Evolutionary conservation across 2,329 filamentous ascomycete species (phyloP).

Genomic region (Fusarium nelsonii): DNA sequence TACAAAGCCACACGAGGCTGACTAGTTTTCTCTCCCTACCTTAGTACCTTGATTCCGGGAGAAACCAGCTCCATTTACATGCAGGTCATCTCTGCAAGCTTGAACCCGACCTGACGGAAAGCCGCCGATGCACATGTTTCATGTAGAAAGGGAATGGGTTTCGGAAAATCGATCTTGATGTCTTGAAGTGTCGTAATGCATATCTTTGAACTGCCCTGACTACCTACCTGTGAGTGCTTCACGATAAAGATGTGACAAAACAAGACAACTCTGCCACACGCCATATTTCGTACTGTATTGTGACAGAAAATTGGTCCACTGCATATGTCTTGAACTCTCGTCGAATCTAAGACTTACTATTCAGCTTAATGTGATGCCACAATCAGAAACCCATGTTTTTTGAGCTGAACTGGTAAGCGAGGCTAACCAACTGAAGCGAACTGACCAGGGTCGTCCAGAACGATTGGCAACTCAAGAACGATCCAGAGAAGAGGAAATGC

Average conservation of each 20-base stretch:
- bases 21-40: not conserved
- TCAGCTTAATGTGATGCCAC: not conserved
- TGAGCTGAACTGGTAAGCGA: constrained; percentile 14
- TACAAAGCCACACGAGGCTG: constrained; percentile 35
- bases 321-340: not conserved
- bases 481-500: constrained; percentile 13
- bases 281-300: not conserved
- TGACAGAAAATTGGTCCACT: not conserved
- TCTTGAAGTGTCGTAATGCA: not conserved
- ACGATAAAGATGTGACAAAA: not conserved
- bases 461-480: not conserved
- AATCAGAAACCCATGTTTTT: constrained; percentile 6
- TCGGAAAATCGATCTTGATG: not conserved
- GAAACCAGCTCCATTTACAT: constrained; percentile 10
- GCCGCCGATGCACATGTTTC: constrained; percentile 31
- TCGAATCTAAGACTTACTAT: not conserved
- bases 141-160: constrained; percentile 7
- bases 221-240: not conserved
- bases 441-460: not conserved
- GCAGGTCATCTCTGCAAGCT: constrained; percentile 31
- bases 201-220: not conserved
- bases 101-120: constrained; percentile 14
- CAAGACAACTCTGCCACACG: not conserved
- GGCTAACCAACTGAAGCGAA: constrained; percentile 15
- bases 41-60: not conserved